These are phyloP conservation scores for Rhizopogon vinicolor DNA, from an alignment of 768 basidiomycete species.

Conservation along the genomic window DNA sequence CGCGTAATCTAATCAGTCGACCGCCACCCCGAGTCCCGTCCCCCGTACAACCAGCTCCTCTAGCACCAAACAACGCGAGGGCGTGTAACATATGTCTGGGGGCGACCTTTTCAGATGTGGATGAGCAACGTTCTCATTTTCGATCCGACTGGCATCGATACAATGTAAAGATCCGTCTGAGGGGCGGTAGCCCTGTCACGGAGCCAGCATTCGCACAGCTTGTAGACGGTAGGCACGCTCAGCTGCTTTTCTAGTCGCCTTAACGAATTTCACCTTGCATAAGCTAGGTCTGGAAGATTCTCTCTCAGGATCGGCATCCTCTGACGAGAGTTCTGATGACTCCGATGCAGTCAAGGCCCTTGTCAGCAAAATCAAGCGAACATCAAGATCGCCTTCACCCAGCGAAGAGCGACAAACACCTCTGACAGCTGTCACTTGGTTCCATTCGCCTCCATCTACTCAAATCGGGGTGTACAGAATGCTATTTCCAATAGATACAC, in stretches of 20 bases:
- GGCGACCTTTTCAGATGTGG: conserved; percentile 63
- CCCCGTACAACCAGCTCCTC: conserved; percentile 26
- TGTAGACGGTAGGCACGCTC: conserved; percentile 61
- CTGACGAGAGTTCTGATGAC: conserved; percentile 51
- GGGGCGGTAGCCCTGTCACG: conserved; percentile 56
- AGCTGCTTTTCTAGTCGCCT: no score
- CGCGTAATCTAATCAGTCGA: conserved; percentile 50
- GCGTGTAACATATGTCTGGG: conserved; percentile 74
- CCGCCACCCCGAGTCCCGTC: conserved; percentile 30
- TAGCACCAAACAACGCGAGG: conserved; percentile 28
- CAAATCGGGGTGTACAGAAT: conserved; percentile 88
- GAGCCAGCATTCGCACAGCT: conserved; percentile 73
- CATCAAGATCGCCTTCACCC: conserved; percentile 43
- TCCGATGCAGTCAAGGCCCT: conserved; percentile 67
- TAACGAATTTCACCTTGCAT: background rate
- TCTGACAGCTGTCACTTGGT: conserved; percentile 81
- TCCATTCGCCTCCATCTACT: conserved; percentile 80
- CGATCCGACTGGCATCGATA: conserved; percentile 98
- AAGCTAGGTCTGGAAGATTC: conserved; percentile 73
- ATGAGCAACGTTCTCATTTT: conserved; percentile 83
- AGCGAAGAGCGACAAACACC: conserved; percentile 36
- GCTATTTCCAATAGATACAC: conserved; percentile 51
- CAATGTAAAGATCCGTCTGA: conserved; percentile 82
- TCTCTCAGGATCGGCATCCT: conserved; percentile 87
- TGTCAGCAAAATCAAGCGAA: conserved; percentile 53